Evolutionary conservation across 2,329 filamentous ascomycete species (phyloP), one percentile per base, ranked within the genome.

Genomic region (Diatrype stigma): DNA sequence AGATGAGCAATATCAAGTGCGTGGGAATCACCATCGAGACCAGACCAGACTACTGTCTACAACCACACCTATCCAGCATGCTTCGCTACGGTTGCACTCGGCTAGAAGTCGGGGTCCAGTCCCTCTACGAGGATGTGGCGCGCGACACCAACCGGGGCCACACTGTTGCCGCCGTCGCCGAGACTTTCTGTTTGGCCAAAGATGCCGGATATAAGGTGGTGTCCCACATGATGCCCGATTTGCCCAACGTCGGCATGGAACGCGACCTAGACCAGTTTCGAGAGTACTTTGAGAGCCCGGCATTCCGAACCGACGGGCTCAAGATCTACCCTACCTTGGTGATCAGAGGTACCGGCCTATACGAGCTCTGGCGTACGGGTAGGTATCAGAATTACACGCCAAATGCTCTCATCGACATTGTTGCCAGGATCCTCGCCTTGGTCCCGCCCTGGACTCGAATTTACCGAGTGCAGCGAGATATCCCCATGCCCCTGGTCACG

Each of bases 401-500:
- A 3, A 99, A 99, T 68, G 93, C 90, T 0, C 80, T 99, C 32
- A 90, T 99, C 55, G 94, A 99, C 67, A 83, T 99, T 16, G 91
- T 99, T 0, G 95, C 94, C 3, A 85, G 94, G n/a, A 99, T 99
- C 48, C 75, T 99, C 55, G 94, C 94, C 0, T 79, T 99, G 2
- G 87, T 99, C 0, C 94, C 94, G 1, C 94, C 94, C 1, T 99
- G 94, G 94, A 99, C 95, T 0, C 85, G 94, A 56, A 99, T 99
- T 64, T 99, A 99, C 74, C 90, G 94, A 53, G 94, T 99, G 0
- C 94, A 99, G 75, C 85, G 94, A 68, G 94, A 99, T 72, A 99
- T 99, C 52, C 94, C 94, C n/a, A 99, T 99, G 94, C 94, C 94
- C 1, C 79, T 99, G 22, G 95, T 99, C n/a, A 97, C 94, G 0